Percentiles rank a stretch among this genome's conserved stretches.
Conservation (phyloP, 2,329 filamentous ascomycete species). For the Claviceps quebecensis region DNA sequence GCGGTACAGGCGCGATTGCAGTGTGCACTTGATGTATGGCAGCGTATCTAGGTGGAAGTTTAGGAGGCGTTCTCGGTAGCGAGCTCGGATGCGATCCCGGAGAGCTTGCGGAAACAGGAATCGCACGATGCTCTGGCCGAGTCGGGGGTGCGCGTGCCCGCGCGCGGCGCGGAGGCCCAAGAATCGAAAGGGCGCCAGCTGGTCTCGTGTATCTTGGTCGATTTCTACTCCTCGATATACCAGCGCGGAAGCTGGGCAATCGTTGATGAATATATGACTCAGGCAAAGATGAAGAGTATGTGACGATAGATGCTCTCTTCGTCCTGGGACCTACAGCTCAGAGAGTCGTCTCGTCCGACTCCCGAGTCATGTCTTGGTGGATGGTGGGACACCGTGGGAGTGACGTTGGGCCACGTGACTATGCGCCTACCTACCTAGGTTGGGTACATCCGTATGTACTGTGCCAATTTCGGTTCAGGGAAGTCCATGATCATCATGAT, state of each 20-base stretch:
- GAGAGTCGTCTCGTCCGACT: no score
- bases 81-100: constrained; percentile 44
- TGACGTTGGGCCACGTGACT: no score
- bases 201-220: constrained; percentile 8
- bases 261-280: background rate
- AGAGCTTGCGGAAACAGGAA: constrained; percentile 53
- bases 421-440: no score
- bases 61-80: constrained; percentile 51
- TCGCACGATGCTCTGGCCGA: constrained; percentile 40
- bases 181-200: constrained; percentile 31
- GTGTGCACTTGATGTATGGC: constrained; percentile 52
- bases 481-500: no score
- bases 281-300: no score
- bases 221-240: background rate
- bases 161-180: constrained; percentile 20
- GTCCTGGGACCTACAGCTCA: no score
- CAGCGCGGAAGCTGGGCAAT: background rate
- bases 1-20: constrained; percentile 65
- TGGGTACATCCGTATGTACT: no score
- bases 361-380: no score
- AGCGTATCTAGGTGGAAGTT: constrained; percentile 63
- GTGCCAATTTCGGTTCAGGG: no score
- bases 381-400: no score
- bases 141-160: constrained; percentile 23
- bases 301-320: no score